phyloP scores from a whole-genome alignment of 371 early-diverging fungal genomes.

The Circinella umbellata region DNA sequence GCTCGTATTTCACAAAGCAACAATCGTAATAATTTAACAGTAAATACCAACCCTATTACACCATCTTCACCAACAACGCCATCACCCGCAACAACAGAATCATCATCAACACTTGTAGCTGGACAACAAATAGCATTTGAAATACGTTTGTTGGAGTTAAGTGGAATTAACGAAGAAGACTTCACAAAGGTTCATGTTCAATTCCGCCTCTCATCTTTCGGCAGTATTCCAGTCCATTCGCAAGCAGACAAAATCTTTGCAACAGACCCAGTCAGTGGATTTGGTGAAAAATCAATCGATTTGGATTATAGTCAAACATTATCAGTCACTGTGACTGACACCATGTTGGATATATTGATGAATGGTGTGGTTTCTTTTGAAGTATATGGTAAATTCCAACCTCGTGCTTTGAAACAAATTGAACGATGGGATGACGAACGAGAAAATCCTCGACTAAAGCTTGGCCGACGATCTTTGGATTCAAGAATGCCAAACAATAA shows the following conservation, averaged over 20 bases:
- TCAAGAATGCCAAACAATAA: slow-evolving; percentile 21
- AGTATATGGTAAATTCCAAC: slow-evolving; percentile 66
- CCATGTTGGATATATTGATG: slow-evolving; percentile 46
- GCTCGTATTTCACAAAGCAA: slow-evolving; percentile 26
- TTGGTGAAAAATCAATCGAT: slow-evolving; percentile 53
- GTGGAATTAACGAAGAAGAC: slow-evolving; percentile 71
- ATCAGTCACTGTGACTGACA: slow-evolving; percentile 50
- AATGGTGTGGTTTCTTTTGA: slow-evolving; percentile 60
- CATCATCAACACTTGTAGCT: slow-evolving; percentile 25
- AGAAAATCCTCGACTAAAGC: slow-evolving; percentile 37
- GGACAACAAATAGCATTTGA: slow-evolving; percentile 75
- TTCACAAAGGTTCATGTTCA: slow-evolving; percentile 84
- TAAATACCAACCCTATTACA: slow-evolving; percentile 9
- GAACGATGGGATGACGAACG: slow-evolving; percentile 68
- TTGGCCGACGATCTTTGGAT: slow-evolving; percentile 20
- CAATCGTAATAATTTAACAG: background rate
- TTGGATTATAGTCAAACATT: slow-evolving; percentile 72
- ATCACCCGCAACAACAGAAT: background rate
- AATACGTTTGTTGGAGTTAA: slow-evolving; percentile 68
- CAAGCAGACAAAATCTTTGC: slow-evolving; percentile 66
- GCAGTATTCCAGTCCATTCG: slow-evolving; percentile 45
- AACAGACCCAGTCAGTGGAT: slow-evolving; percentile 67
- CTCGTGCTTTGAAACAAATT: slow-evolving; percentile 55
- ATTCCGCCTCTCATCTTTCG: slow-evolving; percentile 73
- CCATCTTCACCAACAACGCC: slow-evolving; percentile 8